Base-by-base conservation (phyloP, 2,329 filamentous ascomycete species). In the Cordyceps fumosorosea region DNA sequence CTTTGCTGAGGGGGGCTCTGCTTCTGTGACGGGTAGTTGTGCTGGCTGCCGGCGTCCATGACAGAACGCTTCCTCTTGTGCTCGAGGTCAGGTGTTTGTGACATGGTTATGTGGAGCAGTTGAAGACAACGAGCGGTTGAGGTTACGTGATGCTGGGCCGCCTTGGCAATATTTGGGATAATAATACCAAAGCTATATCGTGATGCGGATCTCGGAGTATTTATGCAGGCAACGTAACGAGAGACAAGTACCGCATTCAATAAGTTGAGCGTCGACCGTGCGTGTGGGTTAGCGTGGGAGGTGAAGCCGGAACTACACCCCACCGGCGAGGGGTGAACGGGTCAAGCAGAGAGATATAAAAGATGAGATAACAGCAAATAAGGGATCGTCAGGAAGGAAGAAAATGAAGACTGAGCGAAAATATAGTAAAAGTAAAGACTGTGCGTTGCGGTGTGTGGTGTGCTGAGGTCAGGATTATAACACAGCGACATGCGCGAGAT, bases 1-100 rank as follows among this genome's bases (percentile, higher is more conserved):
- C 55, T 34, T 20, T 55, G 51, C 7, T 58, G 55, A 3, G 42
- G 34, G 20, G 56, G 45, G 32, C 20, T 53, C 55, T 51, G 60
- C 24, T 62, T 53, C 10, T 48, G 37, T 37, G 42, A 56, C 29
- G 61, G 47, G 29, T 62, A 58, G 50, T 26, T 20, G n/a, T 42
- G 50, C 48, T 60, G 56, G 34, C 45, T 40, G 45, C 42, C 40
- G 26, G 10, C 40, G n/a, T 60, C 62, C n/a, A 50, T 55, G 16
- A 44, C 62, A 34, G 51, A 53, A 24, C 56, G 62, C 56, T 63
- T 63, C 56, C 62, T 59, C 45, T 63, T 63, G 56, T 63, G 56
- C 16, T 63, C 62, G n/a, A 63, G 56, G 50, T 63, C 62, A 12
- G 62, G 62, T 32, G 62, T 56, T 20, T 60, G 62, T 24, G 62